phyloP scores from a whole-genome alignment of 169 alveolate species.

The Plasmodium cynomolgi region DNA sequence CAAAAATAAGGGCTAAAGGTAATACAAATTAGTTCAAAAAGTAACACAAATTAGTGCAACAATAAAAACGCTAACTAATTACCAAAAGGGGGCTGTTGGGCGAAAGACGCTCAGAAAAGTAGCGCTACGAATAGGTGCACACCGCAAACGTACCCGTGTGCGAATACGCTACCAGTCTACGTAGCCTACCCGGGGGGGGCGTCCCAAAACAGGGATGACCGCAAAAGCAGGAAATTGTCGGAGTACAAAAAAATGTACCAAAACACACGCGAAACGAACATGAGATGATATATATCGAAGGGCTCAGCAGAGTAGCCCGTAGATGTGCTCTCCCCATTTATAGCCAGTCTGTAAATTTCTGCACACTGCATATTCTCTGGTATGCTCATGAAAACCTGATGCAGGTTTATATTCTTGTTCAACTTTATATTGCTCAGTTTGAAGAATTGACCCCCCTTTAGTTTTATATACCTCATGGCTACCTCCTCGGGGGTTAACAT shows the following conservation, averaged over 20 bases:
- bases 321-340: slow-evolving; percentile 59
- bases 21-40: background rate
- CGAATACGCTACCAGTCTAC: background rate
- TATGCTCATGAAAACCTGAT: slow-evolving; percentile 60
- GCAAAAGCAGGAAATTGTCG: slow-evolving; percentile 50
- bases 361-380: slow-evolving; percentile 74
- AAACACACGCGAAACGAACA: slow-evolving; percentile 58
- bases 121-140: background rate
- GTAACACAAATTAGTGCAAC: background rate
- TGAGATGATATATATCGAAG: slow-evolving; percentile 71
- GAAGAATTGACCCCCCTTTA: slow-evolving; percentile 37
- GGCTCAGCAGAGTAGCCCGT: slow-evolving; percentile 74
- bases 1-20: background rate
- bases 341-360: slow-evolving; percentile 61
- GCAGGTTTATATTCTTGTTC: slow-evolving; percentile 41
- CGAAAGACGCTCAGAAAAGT: background rate
- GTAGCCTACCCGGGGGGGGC: background rate
- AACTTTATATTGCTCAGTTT: slow-evolving; percentile 15
- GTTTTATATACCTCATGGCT: slow-evolving; percentile 61
- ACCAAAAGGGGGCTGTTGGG: background rate
- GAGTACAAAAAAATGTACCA: slow-evolving; percentile 69
- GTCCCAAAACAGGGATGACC: slow-evolving; percentile 37
- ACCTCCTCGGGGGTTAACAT: slow-evolving; percentile 75
- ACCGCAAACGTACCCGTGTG: background rate
- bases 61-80: background rate